A percentile compares a stretch with the other conserved stretches of the same genome.
Evolutionary conservation across 768 basidiomycete species (phyloP).

Genomic region (Russula dissimulans): DNA sequence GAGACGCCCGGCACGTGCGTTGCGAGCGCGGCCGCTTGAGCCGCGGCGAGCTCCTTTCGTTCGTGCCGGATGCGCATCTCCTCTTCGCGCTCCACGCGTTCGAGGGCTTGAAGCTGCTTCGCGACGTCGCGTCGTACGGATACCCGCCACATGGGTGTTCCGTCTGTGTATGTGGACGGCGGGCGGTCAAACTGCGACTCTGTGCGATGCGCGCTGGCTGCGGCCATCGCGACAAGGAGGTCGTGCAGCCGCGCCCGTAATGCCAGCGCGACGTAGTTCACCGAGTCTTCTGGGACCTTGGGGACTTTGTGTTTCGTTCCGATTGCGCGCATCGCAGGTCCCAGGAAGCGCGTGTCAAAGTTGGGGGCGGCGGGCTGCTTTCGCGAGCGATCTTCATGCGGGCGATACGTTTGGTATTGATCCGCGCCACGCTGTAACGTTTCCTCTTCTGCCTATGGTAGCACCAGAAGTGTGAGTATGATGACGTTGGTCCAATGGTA

Average conservation of each 20-base stretch:
- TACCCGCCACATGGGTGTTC: slow-evolving; percentile 75
- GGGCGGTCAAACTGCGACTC: slow-evolving; percentile 62
- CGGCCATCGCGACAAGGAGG: slow-evolving; percentile 57
- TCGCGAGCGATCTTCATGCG: slow-evolving; percentile 68
- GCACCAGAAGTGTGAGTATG: background rate
- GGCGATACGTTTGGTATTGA: slow-evolving; percentile 51
- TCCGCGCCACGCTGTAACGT: slow-evolving; percentile 58
- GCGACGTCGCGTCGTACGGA: slow-evolving; percentile 68
- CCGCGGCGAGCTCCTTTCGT: slow-evolving; percentile 66
- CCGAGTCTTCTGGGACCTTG: slow-evolving; percentile 57
- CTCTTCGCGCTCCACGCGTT: slow-evolving; percentile 76
- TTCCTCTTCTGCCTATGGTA: slow-evolving; percentile 73
- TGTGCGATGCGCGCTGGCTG: slow-evolving; percentile 57
- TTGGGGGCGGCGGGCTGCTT: slow-evolving; percentile 64
- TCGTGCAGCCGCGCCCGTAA: slow-evolving; percentile 66
- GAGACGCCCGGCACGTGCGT: slow-evolving; percentile 48
- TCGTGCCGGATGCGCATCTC: slow-evolving; percentile 67
- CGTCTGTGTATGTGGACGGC: slow-evolving; percentile 56
- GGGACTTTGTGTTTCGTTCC: slow-evolving; percentile 61
- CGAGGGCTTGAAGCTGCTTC: slow-evolving; percentile 67
- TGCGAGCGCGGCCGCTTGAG: slow-evolving; percentile 61
- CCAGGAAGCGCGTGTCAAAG: slow-evolving; percentile 59
- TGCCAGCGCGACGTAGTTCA: slow-evolving; percentile 72
- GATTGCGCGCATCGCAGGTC: slow-evolving; percentile 58
- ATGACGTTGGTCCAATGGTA: background rate